Conservation (phyloP, 192 early-diverging fungal species). For the Powellomyces hirtus region DNA sequence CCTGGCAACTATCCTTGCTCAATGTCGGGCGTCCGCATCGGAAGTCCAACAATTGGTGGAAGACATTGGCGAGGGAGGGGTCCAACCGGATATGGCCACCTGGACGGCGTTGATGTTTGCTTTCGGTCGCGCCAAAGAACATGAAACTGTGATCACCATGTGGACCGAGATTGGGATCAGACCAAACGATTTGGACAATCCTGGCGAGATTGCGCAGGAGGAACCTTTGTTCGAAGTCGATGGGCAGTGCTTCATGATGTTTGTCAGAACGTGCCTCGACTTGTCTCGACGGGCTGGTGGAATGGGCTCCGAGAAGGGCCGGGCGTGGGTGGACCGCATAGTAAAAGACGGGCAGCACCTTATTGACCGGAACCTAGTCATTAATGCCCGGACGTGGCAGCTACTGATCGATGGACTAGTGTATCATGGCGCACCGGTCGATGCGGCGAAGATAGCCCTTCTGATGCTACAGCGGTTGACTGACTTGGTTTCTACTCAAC, state of each 20-base stretch:
- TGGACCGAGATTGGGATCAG: constrained; percentile 8
- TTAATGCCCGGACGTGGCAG: background rate
- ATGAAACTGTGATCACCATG: background rate
- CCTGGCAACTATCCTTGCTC: background rate
- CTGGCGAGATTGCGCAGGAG: background rate
- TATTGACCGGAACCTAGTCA: background rate
- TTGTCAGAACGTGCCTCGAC: background rate
- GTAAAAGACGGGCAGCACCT: background rate
- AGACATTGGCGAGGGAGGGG: background rate
- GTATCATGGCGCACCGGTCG: background rate
- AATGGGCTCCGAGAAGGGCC: background rate
- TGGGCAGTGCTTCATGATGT: background rate
- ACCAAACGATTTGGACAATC: background rate
- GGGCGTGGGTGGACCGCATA: background rate
- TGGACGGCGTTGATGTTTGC: constrained; percentile 14
- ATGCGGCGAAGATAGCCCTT: background rate
- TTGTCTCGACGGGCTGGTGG: background rate
- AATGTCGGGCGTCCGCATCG: background rate
- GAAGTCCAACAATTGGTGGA: background rate
- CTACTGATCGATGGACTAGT: background rate
- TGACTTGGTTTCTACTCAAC: background rate
- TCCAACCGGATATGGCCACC: constrained; percentile 2
- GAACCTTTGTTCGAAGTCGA: background rate
- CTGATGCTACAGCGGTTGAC: background rate
- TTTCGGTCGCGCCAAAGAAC: constrained; percentile 3